Base-by-base conservation (phyloP, 257 asterid species). In the Solanum ossicruentum region DNA sequence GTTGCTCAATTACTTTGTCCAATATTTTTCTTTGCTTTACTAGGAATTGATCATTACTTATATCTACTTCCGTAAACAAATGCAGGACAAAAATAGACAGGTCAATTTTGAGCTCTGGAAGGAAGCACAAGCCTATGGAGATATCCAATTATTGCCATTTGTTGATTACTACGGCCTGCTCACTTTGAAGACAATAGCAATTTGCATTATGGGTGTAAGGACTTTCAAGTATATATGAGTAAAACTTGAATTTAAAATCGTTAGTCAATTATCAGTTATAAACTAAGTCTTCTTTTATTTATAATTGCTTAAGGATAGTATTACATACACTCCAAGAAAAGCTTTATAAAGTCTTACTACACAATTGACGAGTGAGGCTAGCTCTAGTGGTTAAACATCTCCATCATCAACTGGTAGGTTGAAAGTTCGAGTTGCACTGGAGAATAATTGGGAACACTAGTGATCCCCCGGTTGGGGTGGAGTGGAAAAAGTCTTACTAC, bases 101-200 rank as follows among this genome's bases (percentile, higher is more conserved):
- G 99, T 96, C 85, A 96, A 96, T 91, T 90, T 86, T 81, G 92
- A 90, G 88, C 91, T 96, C 32, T 96, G 99, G 99, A 93, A 87
- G 89, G 99, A 96, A 90, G 94, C 96, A 84, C 86, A 91, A 85
- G 90, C 90, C 47, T 95, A 93, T 57, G 95, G 94, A 83, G 99
- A 96, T 86, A 85, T 95, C 88, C 99, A 96, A 87, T 83, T 96
- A 92, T 94, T 96, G 96, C 99, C 99, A 49, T 95, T 95, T 83
- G 95, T 96, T 71, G 99, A 96, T 89, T 93, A 93, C 88, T 96
- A 96, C 90, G 88, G 93, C 91, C 86, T 95, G 86, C 98, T 95
- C 86, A 90, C 92, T 84, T 88, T 93, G 92, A 96, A 96, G 90
- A 96, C 99, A 11, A 88, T 96, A 36, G 95, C 98, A 5, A 91